Conservation (phyloP, 345 rosid species). For the Mallotus nudiflorus region DNA sequence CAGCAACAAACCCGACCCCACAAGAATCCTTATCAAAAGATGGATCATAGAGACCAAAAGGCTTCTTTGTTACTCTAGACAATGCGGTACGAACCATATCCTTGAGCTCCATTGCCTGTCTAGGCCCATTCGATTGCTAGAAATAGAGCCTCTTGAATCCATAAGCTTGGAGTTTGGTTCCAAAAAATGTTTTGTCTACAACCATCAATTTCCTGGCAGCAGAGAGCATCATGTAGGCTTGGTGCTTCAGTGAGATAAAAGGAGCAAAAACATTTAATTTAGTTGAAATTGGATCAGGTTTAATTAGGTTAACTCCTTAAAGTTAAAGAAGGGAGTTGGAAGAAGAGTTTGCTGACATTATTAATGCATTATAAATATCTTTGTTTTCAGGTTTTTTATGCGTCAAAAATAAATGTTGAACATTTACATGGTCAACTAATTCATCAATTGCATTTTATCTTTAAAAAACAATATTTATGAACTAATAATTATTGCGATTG, state of each 20-base stretch:
- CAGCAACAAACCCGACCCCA: constrained; percentile 98
- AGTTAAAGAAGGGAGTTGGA: constrained; percentile 45
- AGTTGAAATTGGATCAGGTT: constrained; percentile 29
- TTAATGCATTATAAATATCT: neutral
- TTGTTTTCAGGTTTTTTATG: too few relatives aligned
- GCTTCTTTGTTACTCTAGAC: constrained; percentile 88
- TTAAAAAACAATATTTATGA: too few relatives aligned
- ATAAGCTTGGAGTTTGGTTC: constrained; percentile 44
- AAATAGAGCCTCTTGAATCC: constrained; percentile 59
- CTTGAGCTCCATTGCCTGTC: constrained; percentile 64
- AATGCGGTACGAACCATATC: constrained; percentile 67
- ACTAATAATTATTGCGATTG: too few relatives aligned
- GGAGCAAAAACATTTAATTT: constrained; percentile 38
- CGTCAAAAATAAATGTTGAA: too few relatives aligned
- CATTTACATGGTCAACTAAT: too few relatives aligned
- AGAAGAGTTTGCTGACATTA: constrained; percentile 54
- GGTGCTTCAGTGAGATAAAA: constrained; percentile 20
- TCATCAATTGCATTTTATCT: too few relatives aligned
- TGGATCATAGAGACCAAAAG: constrained; percentile 94
- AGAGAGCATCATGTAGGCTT: constrained; percentile 37
- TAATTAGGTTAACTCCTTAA: constrained; percentile 29
- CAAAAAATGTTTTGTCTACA: constrained; percentile 51
- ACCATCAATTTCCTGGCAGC: constrained; percentile 27
- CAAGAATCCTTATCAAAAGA: constrained; percentile 94
- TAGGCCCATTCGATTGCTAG: constrained; percentile 84